phyloP scores from a whole-genome alignment of 805 yeast genomes.

The Tetrapisispora phaffii region DNA sequence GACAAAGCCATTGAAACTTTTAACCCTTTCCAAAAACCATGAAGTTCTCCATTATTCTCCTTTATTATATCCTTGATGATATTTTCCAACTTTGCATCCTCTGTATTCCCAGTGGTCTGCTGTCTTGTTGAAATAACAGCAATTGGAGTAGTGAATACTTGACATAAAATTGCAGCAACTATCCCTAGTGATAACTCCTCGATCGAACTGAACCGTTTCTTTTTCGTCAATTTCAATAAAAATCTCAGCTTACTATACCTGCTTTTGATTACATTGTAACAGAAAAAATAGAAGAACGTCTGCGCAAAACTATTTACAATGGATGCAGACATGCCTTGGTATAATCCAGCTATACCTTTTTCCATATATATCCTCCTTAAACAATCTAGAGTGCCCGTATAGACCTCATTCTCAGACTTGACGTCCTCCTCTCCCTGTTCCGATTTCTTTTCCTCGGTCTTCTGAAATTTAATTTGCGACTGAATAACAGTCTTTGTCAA shows the following conservation, averaged over 20 bases:
- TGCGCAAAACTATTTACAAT: conserved; percentile 65
- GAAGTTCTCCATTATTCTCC: conserved; percentile 50
- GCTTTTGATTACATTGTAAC: conserved; percentile 68
- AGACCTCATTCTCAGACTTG: conserved; percentile 24
- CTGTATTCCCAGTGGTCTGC: conserved; percentile 40
- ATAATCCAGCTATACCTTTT: conserved; percentile 60
- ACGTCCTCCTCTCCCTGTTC: background rate
- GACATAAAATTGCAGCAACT: conserved; percentile 73
- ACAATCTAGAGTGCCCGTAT: conserved; percentile 50
- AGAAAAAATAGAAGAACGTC: conserved; percentile 75
- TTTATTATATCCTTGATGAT: conserved; percentile 38
- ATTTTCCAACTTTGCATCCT: conserved; percentile 20
- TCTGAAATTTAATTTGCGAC: conserved; percentile 38
- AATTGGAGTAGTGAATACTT: conserved; percentile 73
- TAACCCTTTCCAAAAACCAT: conserved; percentile 76
- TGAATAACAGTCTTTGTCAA: conserved; percentile 68
- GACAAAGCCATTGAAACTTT: conserved; percentile 72
- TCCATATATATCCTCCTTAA: conserved; percentile 43
- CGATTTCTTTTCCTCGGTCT: conserved; percentile 1
- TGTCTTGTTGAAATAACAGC: conserved; percentile 60
- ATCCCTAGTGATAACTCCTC: conserved; percentile 70
- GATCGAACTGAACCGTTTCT: conserved; percentile 33
- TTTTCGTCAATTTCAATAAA: background rate
- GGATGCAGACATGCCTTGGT: conserved; percentile 61
- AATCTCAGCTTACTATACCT: conserved; percentile 37